Base-by-base conservation (phyloP, 257 asterid genomes). In the Verbena officinalis region DNA sequence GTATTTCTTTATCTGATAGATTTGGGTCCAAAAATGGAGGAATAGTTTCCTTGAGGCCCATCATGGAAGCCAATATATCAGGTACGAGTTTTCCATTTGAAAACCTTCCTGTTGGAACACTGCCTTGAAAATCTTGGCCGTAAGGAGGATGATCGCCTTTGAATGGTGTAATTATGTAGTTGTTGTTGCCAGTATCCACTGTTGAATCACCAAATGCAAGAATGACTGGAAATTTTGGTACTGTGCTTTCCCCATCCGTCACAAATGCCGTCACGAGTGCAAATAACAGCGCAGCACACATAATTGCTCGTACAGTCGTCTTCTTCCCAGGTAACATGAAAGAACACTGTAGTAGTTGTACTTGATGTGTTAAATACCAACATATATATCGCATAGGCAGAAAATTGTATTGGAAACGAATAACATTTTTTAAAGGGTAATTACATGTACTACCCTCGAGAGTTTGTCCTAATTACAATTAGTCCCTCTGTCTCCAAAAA, bases 41-140 rank as follows among this genome's bases (percentile, higher is more conserved):
- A 4, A 90, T 64, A 0, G 76, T 59, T 12, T 85, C 86, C 73
- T 83, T 87, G 13, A 87, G 60, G 55, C 91, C 87, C n/a, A 81
- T 27, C 44, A 70, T 46, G 20, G 95, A 85, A 4, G 88, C 91
- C 42, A 90, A 8, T 6, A 87, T 46, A 39, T 90, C 97, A 0
- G 95, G 90, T 0, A 87, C 86, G 27, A 90, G 86, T 66, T 77
- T 90, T 40, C 95, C 97, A 17, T 90, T 74, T 0, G 95, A 90
- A 64, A 90, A 85, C 54, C 97, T 65, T 10, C 97, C 97, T 0
- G 91, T 81, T 6, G 97, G 80, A 33, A 69, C 64, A 1, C 33
- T 30, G 4, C 89, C 89, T 0, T 84, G 87, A 44, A 81, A 87
- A 54, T 64, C 62, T 4, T 50, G 43, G 19, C 97, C 97, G 43